Percentiles rank a stretch among this genome's conserved stretches.
These are phyloP conservation scores for Colletotrichum abscissum DNA, from an alignment of 2,329 filamentous ascomycete genomes.

Conservation along the genomic window DNA sequence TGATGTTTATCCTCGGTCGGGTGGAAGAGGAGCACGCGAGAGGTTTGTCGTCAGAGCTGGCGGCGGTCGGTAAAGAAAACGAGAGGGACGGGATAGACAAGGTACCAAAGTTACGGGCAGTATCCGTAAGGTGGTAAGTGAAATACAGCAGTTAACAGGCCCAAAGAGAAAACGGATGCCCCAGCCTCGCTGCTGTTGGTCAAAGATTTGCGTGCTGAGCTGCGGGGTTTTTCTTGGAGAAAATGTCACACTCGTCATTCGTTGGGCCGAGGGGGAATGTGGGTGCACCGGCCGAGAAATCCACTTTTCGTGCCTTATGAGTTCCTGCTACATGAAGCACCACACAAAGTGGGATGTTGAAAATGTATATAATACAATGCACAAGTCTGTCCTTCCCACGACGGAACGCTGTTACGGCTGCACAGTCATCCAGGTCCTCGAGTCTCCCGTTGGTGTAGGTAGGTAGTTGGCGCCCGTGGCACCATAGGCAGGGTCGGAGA, in stretches of 20 bases:
- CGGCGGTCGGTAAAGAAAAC: conserved; percentile 1
- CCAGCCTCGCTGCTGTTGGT: conserved; percentile 33
- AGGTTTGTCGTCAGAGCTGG: conserved; percentile 28
- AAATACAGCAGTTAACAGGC: background rate
- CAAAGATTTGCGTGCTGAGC: conserved; percentile 34
- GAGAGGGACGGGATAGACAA: background rate
- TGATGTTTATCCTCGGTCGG: conserved; percentile 37
- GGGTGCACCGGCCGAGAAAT: background rate
- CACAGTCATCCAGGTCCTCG: conserved; percentile 13
- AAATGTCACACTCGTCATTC: conserved; percentile 26
- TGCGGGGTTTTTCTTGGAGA: conserved; percentile 36
- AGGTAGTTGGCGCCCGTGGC: no score
- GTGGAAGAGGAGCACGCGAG: conserved; percentile 35
- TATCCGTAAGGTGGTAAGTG: background rate
- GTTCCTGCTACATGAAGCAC: background rate
- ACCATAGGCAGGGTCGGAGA: no score
- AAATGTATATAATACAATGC: background rate
- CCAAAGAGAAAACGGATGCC: conserved; percentile 19
- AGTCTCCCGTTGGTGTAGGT: background rate
- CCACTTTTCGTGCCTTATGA: conserved; percentile 16
- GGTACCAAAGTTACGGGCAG: background rate
- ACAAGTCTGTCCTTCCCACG: background rate
- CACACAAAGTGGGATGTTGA: background rate
- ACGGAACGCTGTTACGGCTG: background rate
- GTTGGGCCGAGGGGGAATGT: conserved; percentile 3